Percentiles rank a stretch among this genome's conserved stretches.
These are phyloP conservation scores for Taiozyma sp. DNA, from an alignment of 1,139 yeast genomes.

Conservation along the genomic window DNA sequence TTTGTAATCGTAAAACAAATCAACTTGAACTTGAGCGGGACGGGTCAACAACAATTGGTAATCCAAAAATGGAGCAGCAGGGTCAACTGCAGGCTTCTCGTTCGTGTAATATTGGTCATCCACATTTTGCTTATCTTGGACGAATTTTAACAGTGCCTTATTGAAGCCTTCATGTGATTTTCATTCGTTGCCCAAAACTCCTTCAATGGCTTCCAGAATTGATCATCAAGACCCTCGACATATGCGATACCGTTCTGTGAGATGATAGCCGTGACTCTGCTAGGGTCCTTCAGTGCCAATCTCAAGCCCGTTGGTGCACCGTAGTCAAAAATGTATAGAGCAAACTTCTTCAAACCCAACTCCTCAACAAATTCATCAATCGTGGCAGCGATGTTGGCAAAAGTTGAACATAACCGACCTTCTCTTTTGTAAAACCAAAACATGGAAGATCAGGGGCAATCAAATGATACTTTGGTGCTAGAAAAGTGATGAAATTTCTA, in stretches of 20 bases:
- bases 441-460: constrained; percentile 45
- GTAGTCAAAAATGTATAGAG: constrained; percentile 38
- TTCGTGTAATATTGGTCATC: constrained; percentile 31
- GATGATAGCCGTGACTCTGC: constrained; percentile 29
- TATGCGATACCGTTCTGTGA: constrained; percentile 43
- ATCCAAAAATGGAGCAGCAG: constrained; percentile 32
- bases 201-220: constrained; percentile 35
- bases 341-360: constrained; percentile 28
- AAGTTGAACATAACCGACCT: constrained; percentile 28
- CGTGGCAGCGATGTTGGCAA: constrained; percentile 31
- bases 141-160: constrained; percentile 1
- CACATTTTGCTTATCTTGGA: background rate
- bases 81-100: constrained; percentile 29
- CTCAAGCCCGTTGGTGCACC: constrained; percentile 41
- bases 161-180: constrained; percentile 19
- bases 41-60: constrained; percentile 22
- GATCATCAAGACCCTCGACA: constrained; percentile 32
- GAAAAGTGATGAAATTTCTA: constrained; percentile 32
- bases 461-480: constrained; percentile 33
- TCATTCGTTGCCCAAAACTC: constrained; percentile 29
- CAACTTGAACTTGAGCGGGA: constrained; percentile 31
- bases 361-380: constrained; percentile 30
- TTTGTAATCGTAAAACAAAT: constrained; percentile 33
- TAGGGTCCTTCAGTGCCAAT: constrained; percentile 31
- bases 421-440: constrained; percentile 34